Percentiles rank a stretch among this genome's conserved stretches.
Evolutionary conservation across 2,329 filamentous ascomycete species (phyloP).

Genomic region (Xylariaceae sp.): DNA sequence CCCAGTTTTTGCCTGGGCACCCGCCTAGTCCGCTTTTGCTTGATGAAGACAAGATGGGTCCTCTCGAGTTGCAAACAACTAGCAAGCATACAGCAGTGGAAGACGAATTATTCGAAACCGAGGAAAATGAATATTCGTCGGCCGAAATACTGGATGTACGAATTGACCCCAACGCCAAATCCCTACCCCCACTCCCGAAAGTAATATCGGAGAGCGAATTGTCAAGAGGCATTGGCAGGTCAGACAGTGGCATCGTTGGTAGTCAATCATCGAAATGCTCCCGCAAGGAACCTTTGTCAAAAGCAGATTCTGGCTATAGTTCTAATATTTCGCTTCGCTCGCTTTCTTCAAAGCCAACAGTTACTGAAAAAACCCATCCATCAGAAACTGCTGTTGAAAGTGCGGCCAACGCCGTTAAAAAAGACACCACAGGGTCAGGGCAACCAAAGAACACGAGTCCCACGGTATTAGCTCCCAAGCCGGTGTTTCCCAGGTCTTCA

Average conservation of each 20-base stretch:
- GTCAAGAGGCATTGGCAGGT: conserved; percentile 37
- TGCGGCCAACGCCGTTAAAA: neutral
- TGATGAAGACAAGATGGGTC: conserved; percentile 32
- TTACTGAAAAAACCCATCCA: conserved; percentile 30
- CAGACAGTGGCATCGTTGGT: conserved; percentile 55
- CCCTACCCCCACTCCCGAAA: conserved; percentile 31
- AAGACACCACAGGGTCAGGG: neutral
- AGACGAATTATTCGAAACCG: conserved; percentile 52
- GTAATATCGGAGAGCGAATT: conserved; percentile 23
- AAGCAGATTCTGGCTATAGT: conserved; percentile 64
- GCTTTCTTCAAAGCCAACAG: conserved; percentile 41
- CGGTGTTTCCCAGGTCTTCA: conserved; percentile 5
- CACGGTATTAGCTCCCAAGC: neutral
- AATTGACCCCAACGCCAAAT: conserved; percentile 48
- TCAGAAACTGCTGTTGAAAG: conserved; percentile 12
- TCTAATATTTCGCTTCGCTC: conserved; percentile 62
- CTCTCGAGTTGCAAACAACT: conserved; percentile 45
- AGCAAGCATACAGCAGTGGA: conserved; percentile 53
- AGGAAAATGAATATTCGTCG: conserved; percentile 32
- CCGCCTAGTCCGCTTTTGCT: conserved; percentile 42
- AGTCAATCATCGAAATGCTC: conserved; percentile 48
- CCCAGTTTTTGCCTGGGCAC: conserved; percentile 30
- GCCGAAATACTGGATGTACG: conserved; percentile 34
- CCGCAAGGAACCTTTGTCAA: conserved; percentile 52
- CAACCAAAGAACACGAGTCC: conserved; percentile 1